Evolutionary conservation across 441 rosid genomes (phyloP), one percentile per base, ranked within the genome.

Genomic region (Cnidoscolus chayamansa): DNA sequence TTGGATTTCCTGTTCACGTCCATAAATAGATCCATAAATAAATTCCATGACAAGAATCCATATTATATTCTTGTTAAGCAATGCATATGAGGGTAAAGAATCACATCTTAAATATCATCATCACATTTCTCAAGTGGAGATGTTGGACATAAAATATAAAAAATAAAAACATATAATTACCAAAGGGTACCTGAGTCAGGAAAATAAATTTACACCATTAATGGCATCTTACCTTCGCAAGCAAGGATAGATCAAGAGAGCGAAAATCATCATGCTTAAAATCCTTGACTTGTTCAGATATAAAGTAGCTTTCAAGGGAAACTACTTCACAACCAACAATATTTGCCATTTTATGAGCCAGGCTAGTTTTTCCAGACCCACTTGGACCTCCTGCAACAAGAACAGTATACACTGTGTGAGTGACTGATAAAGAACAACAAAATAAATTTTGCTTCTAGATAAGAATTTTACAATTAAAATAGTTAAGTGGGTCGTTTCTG

Each of bases 291-390:
- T 88, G 97, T 75, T 86, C 97, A 17, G 97, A 72, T 81, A 84
- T 90, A 83, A 90, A 93, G 82, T 96, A 96, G 79, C 84, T 91
- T 87, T 96, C 99, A 64, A 96, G 98, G 71, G 99, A 96, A 80
- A 96, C 97, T 74, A 96, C 99, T 85, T 93, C 97, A 80, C 99
- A 96, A 32, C 99, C 98, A 76, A 96, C 94, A 72, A 96, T 96
- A 81, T 91, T 96, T 62, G 99, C 99, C 99, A 93, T 93, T 85
- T 96, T 96, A 84, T 89, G 98, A 70, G 99, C 99, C 90, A 96
- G 75, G 85, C 98, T 96, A 74, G 99, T 93, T 86, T 96, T 96
- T 66, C 99, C 99, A 62, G 98, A 93, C 79, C 99, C 99, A 87
- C 99, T 96, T 48, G 99, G 99, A 79, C 99, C 99, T 79, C 99